These are phyloP conservation scores for Ophiostoma perfectum DNA, from an alignment of 2,329 filamentous ascomycete genomes.

Conservation along the genomic window DNA sequence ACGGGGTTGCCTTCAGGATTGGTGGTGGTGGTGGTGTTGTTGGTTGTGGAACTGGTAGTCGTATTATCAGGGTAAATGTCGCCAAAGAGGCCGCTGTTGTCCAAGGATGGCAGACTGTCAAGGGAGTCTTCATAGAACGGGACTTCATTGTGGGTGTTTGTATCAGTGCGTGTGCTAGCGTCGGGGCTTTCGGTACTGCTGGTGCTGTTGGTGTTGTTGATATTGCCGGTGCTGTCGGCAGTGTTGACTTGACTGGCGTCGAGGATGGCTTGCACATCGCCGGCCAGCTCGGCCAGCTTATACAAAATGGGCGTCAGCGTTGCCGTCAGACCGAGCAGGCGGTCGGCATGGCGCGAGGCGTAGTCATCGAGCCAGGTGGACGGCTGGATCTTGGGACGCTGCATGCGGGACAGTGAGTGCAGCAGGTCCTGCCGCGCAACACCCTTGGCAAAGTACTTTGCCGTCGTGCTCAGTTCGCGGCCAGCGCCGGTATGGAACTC, in stretches of 20 bases:
- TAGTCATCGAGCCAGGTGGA: slow-evolving; percentile 25
- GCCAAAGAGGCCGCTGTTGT: neutral
- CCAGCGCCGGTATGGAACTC: slow-evolving; percentile 22
- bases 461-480: slow-evolving; percentile 21
- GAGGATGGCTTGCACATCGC: slow-evolving; percentile 24
- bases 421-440: slow-evolving; percentile 26
- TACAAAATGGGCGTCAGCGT: slow-evolving; percentile 23
- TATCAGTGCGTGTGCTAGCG: neutral
- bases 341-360: slow-evolving; percentile 23
- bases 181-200: neutral
- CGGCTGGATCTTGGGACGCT: slow-evolving; percentile 24
- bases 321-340: slow-evolving; percentile 23
- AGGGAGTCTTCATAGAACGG: neutral
- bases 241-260: neutral
- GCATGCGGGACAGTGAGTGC: slow-evolving; percentile 22
- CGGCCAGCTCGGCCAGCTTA: slow-evolving; percentile 22
- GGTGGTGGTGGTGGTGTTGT: slow-evolving; percentile 1
- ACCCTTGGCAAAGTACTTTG: slow-evolving; percentile 25
- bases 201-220: neutral
- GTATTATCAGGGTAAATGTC: neutral
- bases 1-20: slow-evolving; percentile 1
- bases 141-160: neutral
- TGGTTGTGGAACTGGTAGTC: neutral
- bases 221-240: neutral
- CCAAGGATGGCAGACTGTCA: neutral